Evolutionary conservation across 441 rosid genomes (phyloP), one percentile per base, ranked within the genome.

Genomic region (Brassica balearica): DNA sequence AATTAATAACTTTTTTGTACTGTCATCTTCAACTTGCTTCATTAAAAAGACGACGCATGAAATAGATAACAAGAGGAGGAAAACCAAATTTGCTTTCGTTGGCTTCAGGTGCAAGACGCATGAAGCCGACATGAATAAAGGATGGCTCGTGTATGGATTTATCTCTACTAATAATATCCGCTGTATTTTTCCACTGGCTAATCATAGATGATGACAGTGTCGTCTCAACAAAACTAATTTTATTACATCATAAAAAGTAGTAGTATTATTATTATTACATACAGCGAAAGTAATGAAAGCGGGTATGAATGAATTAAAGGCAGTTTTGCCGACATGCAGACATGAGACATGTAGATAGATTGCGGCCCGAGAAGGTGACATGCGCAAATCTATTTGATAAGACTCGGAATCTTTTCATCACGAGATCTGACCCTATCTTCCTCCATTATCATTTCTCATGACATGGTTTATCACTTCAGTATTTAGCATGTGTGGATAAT

Each of bases 321-420:
- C 22, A 75, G 66, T 62, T 71, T 5, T 20, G 72, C 77, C 81
- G 77, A 78, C 77, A 77, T 60, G 68, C 63, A 41, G 11, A 53
- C 73, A 71, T 77, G 71, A 38, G 15, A 51, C 73, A 71, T 77
- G 71, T 61, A 51, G 69, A 68, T 56, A 73, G 82, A 73, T 62
- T 79, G 69, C 78, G 82, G 71, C 71, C 59, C 36, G 8, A 48
- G 70, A 79, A 78, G 77, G 74, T 65, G 74, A 73, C 74, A 78
- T 73, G 82, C 65, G 71, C 74, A 68, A 34, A 73, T 78, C 70
- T 51, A 78, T 68, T 15, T 61, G 77, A 78, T 61, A 22, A 78
- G 77, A 73, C 77, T 61, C 11, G 32, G 68, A 72, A 78, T 72
- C 55, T 72, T 65, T 58, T 22, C 59, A 14, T 71, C 80, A 77